These are phyloP conservation scores for Suhomyces bolitotheri DNA, from an alignment of 1,139 yeast species.

Conservation along the genomic window DNA sequence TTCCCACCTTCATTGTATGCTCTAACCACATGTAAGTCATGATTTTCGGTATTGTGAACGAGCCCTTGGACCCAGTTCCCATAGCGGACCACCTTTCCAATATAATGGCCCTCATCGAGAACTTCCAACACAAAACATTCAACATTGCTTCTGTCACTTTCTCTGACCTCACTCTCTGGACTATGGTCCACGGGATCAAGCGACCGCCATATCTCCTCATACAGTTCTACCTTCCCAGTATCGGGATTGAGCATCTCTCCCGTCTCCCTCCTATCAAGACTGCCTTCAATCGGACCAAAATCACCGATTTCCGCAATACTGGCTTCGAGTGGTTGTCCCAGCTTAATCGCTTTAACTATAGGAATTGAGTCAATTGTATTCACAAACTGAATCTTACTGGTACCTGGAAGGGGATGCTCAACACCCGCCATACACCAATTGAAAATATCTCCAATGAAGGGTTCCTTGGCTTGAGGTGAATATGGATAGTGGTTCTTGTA, in stretches of 20 bases:
- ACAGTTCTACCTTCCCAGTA: constrained; percentile 45
- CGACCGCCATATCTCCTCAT: constrained; percentile 60
- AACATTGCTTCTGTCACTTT: constrained; percentile 13
- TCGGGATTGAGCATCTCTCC: constrained; percentile 55
- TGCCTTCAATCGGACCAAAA: constrained; percentile 38
- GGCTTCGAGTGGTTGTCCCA: constrained; percentile 23
- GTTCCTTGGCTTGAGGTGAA: constrained; percentile 12
- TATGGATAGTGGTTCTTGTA: constrained; percentile 28
- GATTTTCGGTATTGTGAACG: constrained; percentile 30
- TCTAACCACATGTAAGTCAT: constrained; percentile 29
- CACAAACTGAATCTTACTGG: constrained; percentile 36
- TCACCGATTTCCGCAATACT: constrained; percentile 48
- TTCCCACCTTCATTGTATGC: constrained; percentile 15
- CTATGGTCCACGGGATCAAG: constrained; percentile 41
- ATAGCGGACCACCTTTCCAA: constrained; percentile 49
- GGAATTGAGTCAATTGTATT: constrained; percentile 47
- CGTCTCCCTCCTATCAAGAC: constrained; percentile 50
- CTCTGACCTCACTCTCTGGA: constrained; percentile 33
- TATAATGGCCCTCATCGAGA: constrained; percentile 27
- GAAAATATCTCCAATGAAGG: constrained; percentile 27
- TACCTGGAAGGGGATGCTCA: constrained; percentile 32
- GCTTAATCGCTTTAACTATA: constrained; percentile 24
- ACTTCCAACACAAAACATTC: constrained; percentile 20
- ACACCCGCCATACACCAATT: constrained; percentile 44
- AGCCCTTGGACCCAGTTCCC: constrained; percentile 61